Percentiles rank a stretch among this genome's conserved stretches.
phyloP scores from a whole-genome alignment of 441 rosid species.

The Euphorbia corollata region DNA sequence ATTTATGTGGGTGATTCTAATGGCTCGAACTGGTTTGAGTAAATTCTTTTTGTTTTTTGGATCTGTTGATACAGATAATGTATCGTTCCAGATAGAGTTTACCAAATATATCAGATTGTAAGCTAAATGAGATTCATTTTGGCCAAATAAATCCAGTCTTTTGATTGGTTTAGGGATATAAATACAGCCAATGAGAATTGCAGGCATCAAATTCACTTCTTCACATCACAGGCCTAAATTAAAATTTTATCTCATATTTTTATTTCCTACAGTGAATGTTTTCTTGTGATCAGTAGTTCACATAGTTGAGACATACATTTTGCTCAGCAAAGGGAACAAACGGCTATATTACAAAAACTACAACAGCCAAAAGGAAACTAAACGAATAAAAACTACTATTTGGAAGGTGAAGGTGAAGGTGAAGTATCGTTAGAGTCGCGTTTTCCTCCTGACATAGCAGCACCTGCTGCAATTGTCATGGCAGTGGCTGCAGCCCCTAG shows the following conservation, averaged over 20 bases:
- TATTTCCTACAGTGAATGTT: slow-evolving; percentile 18
- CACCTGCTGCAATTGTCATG: slow-evolving; percentile 71
- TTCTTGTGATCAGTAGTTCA: slow-evolving; percentile 7
- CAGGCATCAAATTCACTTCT: not conserved
- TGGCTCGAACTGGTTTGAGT: not conserved
- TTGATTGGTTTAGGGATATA: too few species aligned
- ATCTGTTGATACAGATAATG: too few species aligned
- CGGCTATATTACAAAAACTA: slow-evolving; percentile 11
- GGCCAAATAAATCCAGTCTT: too few species aligned
- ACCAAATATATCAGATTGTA: too few species aligned
- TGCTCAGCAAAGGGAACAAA: slow-evolving; percentile 8
- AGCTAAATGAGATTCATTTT: too few species aligned
- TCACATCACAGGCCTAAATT: not conserved
- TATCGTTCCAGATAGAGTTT: too few species aligned
- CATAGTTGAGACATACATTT: slow-evolving; percentile 5
- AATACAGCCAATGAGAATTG: not conserved
- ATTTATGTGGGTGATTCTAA: too few species aligned
- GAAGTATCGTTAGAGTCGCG: slow-evolving; percentile 43
- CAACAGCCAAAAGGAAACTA: not conserved
- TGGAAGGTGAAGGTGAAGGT: slow-evolving; percentile 21
- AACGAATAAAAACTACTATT: slow-evolving; percentile 26
- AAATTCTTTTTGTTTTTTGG: too few species aligned
- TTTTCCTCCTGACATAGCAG: slow-evolving; percentile 58
- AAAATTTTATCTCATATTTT: slow-evolving; percentile 7
- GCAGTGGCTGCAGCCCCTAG: slow-evolving; percentile 88